Evolutionary conservation across 2,329 filamentous ascomycete species (phyloP), one percentile per base, ranked within the genome.

Genomic region (Clonostachys rhizophaga): DNA sequence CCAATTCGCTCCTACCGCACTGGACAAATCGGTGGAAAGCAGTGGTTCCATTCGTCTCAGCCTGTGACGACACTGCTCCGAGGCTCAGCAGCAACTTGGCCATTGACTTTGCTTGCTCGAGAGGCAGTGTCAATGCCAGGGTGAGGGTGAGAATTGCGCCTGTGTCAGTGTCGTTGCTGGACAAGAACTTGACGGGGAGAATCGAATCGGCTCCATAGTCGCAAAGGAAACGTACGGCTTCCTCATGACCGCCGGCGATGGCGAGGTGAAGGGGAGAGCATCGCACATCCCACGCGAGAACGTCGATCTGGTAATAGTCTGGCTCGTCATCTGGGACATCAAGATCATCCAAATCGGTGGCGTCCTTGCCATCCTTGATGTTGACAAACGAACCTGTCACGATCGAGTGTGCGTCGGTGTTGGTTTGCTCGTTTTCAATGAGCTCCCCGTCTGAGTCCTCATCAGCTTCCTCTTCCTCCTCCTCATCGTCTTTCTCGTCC

Each of bases 271-370:
- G 72, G 2, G 90, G 82, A 12, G 86, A 87, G 48, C 83, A 80
- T 5, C 84, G 81, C 6, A 75, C 78, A 55, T 95, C 89, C 90
- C 90, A 95, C 2, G 88, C 81, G n/a, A 87, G 60, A 2, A 86
- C 78, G 53, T 95, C 84, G 50, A 91, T 76, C 54, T 94, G 83
- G 61, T 87, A 92, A 45, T 91, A 78, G 63, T 95, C 89, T 1
- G 89, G 88, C 17, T 87, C 86, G 10, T 85, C 75, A 2, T 81
- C 74, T 8, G 58, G 57, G 7, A 82, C 79, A 6, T 84, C 78
- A 1, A 74, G 70, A 2, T 75, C 66, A 2, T 76, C 69, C 5
- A 63, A 58, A 0, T 57, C 54, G 8, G 50, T 51, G n/a, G 58
- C 47, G 6, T 70, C 60, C n/a, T 69, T 62, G 17, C 66, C 66